Conservation (phyloP, 129 eudicot genomes). For the Arctium minus region DNA sequence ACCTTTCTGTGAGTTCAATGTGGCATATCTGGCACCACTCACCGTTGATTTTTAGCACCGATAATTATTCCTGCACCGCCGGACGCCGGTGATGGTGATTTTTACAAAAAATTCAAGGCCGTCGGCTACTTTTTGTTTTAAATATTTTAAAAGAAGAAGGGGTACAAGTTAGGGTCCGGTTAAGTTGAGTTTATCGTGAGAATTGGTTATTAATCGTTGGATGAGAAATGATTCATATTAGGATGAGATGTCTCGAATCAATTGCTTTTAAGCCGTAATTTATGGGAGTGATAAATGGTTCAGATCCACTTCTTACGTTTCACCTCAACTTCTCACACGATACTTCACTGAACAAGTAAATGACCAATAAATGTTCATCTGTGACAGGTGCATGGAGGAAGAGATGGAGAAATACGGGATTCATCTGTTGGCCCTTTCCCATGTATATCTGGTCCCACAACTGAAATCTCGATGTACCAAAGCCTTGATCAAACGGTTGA, state of each 20-base stretch:
- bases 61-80: not conserved
- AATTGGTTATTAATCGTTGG: no score
- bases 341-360: not conserved
- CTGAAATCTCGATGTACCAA: conserved; percentile 80
- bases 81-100: not conserved
- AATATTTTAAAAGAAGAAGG: no score
- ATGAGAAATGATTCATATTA: no score
- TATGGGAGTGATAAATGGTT: no score
- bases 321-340: no score
- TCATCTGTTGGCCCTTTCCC: conserved; percentile 80
- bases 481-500: conserved; percentile 49
- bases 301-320: no score
- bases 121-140: not conserved
- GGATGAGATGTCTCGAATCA: no score
- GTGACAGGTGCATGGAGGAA: conserved; percentile 62
- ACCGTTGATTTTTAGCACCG: not conserved
- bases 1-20: conserved; percentile 4
- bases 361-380: conserved; percentile 17
- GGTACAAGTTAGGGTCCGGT: not conserved
- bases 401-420: conserved; percentile 79
- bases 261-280: no score
- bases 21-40: conserved; percentile 29
- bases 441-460: conserved; percentile 76
- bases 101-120: not conserved
- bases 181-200: no score